phyloP scores from a whole-genome alignment of 495 filamentous ascomycete species.

The Penicillium fimorum region DNA sequence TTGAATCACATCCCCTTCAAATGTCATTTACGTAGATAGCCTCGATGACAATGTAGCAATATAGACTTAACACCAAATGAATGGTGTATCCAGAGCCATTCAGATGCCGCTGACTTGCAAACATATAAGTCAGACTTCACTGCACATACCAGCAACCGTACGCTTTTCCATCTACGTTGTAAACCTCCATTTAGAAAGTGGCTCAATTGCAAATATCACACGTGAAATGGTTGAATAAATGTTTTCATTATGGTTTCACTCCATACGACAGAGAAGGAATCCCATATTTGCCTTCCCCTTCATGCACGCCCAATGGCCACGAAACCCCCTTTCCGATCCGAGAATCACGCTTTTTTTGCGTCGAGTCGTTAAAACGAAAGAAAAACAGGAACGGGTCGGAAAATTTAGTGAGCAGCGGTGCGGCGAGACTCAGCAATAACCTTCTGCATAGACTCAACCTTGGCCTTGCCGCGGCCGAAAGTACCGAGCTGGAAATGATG shows the following conservation, averaged over 20 bases:
- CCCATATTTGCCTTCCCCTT: constrained; percentile 35
- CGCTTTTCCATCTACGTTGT: not conserved
- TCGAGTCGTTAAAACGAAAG: constrained; percentile 35
- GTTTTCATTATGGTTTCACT: constrained; percentile 39
- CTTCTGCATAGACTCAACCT: constrained; percentile 97
- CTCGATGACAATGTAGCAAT: not conserved
- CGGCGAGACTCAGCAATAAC: constrained; percentile 96
- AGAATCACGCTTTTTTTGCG: constrained; percentile 29
- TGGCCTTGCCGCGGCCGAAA: constrained; percentile 94
- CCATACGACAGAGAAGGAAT: constrained; percentile 26
- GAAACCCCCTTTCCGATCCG: constrained; percentile 31
- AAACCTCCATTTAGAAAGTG: not conserved
- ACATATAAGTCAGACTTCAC: not conserved
- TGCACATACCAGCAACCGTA: not conserved
- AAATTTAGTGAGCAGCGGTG: constrained; percentile 65
- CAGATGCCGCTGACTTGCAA: not conserved
- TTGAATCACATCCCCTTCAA: not conserved
- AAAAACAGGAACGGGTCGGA: constrained; percentile 36
- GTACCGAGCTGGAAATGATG: constrained; percentile 72
- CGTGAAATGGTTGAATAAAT: constrained; percentile 23
- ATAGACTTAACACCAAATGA: not conserved
- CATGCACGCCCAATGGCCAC: constrained; percentile 29
- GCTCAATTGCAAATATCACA: constrained; percentile 10
- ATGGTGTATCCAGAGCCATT: not conserved
- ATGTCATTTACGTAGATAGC: not conserved